Evolutionary conservation across 805 yeast genomes (phyloP).

Genomic region (Nakazawaea populi): DNA sequence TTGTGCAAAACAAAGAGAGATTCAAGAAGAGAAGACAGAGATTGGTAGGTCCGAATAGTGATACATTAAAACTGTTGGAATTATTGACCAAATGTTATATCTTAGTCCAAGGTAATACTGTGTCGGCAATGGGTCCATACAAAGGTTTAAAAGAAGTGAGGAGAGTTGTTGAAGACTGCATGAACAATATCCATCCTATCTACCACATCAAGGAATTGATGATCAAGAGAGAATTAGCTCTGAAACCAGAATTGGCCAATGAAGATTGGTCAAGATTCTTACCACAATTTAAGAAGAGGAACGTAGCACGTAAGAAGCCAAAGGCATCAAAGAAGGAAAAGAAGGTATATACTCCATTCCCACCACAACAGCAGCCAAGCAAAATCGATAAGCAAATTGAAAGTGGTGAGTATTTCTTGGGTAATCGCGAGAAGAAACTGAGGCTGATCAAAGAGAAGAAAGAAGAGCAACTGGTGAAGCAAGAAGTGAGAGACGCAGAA

Average conservation of each 20-base stretch:
- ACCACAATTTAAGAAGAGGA: conserved; percentile 94
- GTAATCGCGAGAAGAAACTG: conserved; percentile 73
- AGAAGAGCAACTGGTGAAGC: conserved; percentile 68
- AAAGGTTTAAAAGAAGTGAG: conserved; percentile 89
- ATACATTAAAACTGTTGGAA: conserved; percentile 92
- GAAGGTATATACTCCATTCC: conserved; percentile 96
- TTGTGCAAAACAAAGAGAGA: conserved; percentile 86
- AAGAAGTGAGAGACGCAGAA: conserved; percentile 59
- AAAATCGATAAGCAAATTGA: conserved; percentile 96
- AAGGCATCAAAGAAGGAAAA: conserved; percentile 42
- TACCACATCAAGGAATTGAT: conserved; percentile 95
- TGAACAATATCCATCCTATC: conserved; percentile 96
- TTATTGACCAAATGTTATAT: conserved; percentile 92
- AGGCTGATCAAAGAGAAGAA: conserved; percentile 71
- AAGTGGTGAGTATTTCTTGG: conserved; percentile 96
- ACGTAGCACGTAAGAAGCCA: conserved; percentile 90
- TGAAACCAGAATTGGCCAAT: conserved; percentile 89
- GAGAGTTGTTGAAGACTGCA: conserved; percentile 95
- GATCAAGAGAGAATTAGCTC: conserved; percentile 93
- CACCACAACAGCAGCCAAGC: conserved; percentile 95
- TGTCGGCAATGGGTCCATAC: conserved; percentile 93
- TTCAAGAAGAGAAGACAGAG: conserved; percentile 95
- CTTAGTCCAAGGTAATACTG: conserved; percentile 95
- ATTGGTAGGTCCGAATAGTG: conserved; percentile 94
- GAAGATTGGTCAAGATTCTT: conserved; percentile 97